Percentiles rank a stretch among this genome's conserved stretches.
Evolutionary conservation across 768 basidiomycete species (phyloP).

Genomic region (Gymnopilus junonius): DNA sequence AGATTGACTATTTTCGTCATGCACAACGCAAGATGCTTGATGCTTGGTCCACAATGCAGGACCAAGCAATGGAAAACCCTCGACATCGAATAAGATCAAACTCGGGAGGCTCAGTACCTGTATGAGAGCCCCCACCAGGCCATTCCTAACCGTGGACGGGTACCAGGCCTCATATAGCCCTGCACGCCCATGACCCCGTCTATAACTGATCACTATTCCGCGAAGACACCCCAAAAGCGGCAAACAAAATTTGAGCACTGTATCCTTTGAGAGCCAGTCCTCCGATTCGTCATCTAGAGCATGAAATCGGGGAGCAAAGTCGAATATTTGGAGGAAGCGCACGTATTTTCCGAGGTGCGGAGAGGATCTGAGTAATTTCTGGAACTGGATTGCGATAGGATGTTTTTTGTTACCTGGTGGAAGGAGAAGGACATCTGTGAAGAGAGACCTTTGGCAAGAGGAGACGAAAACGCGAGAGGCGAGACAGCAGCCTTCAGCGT

Average conservation of each 20-base stretch:
- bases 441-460: not conserved
- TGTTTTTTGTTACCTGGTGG: not conserved
- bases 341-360: not conserved
- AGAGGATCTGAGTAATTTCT: not conserved
- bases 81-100: not conserved
- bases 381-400: not conserved
- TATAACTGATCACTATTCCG: not conserved
- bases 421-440: not conserved
- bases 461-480: not conserved
- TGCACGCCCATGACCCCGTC: not conserved
- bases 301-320: not conserved
- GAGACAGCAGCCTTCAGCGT: not conserved
- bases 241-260: not conserved
- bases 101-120: not conserved
- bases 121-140: not conserved
- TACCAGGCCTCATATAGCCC: not conserved
- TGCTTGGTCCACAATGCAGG: not conserved
- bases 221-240: not conserved
- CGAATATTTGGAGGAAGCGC: not conserved
- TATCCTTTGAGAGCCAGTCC: constrained; percentile 1
- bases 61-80: not conserved
- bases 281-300: not conserved
- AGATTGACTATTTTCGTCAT: not conserved
- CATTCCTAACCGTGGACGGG: not conserved
- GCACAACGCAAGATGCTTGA: not conserved